Conservation (phyloP, 495 filamentous ascomycete species). For the Penicillium antarcticum region DNA sequence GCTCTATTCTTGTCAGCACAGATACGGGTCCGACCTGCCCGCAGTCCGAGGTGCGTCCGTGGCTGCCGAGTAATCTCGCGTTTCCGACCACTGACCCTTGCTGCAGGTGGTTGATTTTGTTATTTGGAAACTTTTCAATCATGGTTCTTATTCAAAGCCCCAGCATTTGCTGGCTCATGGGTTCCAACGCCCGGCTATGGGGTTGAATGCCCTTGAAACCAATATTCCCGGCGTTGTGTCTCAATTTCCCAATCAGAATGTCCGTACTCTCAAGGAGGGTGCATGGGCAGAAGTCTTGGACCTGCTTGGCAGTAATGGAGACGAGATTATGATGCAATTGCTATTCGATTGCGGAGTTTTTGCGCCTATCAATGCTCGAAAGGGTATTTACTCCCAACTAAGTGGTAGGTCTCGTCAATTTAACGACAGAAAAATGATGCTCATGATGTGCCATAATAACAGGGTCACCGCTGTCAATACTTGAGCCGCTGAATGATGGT, state of each 20-base stretch:
- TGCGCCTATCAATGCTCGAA: conserved; percentile 52
- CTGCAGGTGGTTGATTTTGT: conserved; percentile 79
- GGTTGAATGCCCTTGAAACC: conserved; percentile 28
- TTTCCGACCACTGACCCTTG: conserved; percentile 19
- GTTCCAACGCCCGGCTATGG: conserved; percentile 48
- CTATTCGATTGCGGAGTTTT: conserved; percentile 80
- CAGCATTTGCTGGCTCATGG: conserved; percentile 79
- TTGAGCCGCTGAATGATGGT: conserved; percentile 29
- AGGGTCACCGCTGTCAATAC: conserved; percentile 48
- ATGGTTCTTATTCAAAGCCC: conserved; percentile 47
- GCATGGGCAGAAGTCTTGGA: conserved; percentile 71
- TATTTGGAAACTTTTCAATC: conserved; percentile 71
- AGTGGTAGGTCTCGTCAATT: conserved; percentile 53
- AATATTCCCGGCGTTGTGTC: conserved; percentile 53
- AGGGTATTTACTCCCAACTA: conserved; percentile 70
- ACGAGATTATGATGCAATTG: conserved; percentile 77
- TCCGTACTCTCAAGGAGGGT: conserved; percentile 61
- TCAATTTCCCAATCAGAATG: conserved; percentile 65
- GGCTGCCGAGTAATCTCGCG: not conserved
- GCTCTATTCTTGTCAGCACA: conserved; percentile 30
- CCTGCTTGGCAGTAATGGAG: conserved; percentile 72
- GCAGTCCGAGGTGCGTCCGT: conserved; percentile 58
- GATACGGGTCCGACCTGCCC: conserved; percentile 37
- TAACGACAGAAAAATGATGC: not conserved
- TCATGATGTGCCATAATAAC: not conserved